These are phyloP conservation scores for Xylariaceae sp. DNA, from an alignment of 2,329 filamentous ascomycete species.

Conservation along the genomic window DNA sequence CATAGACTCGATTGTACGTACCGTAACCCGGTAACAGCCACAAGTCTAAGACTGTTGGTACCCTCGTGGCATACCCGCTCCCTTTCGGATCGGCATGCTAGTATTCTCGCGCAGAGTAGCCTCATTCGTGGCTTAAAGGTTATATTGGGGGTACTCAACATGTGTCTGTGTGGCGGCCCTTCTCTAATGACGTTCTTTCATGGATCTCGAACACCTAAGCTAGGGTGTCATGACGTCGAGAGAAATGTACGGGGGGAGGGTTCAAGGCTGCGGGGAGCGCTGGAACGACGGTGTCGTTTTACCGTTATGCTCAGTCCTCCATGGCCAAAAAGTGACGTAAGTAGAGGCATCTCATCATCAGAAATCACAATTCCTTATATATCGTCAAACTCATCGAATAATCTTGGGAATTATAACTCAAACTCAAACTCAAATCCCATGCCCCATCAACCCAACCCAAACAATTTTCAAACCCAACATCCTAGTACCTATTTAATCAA, in stretches of 20 bases:
- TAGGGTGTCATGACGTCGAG: constrained; percentile 41
- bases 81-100: constrained; percentile 24
- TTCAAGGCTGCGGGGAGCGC: constrained; percentile 16
- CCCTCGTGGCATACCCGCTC: constrained; percentile 7
- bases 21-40: constrained; percentile 23
- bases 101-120: constrained; percentile 24
- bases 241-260: constrained; percentile 29
- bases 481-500: constrained; percentile 27
- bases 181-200: constrained; percentile 38
- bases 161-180: constrained; percentile 30
- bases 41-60: not conserved
- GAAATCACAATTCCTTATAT: constrained; percentile 14
- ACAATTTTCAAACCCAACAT: constrained; percentile 15
- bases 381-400: constrained; percentile 30
- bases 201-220: constrained; percentile 14
- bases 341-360: constrained; percentile 16
- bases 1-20: not conserved
- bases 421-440: constrained; percentile 19
- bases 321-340: constrained; percentile 38
- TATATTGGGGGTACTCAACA: constrained; percentile 22
- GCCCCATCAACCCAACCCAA: constrained; percentile 26
- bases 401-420: not conserved
- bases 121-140: constrained; percentile 36
- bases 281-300: not conserved
- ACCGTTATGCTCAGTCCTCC: not conserved